phyloP scores from a whole-genome alignment of 208 protist species.

The Herpetomonas tarakana region DNA sequence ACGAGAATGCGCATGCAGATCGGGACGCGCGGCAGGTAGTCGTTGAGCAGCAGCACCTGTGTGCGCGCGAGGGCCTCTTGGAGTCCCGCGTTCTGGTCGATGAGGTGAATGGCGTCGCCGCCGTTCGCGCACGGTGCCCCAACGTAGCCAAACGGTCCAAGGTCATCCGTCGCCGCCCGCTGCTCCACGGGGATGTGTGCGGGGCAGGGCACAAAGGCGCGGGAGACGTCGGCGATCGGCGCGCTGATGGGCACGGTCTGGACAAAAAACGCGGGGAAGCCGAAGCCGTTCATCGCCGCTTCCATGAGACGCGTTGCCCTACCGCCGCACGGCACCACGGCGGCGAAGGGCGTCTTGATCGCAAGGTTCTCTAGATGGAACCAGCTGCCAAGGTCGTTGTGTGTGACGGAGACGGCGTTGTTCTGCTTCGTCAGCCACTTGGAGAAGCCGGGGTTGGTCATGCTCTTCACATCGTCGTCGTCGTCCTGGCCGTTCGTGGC shows the following conservation, averaged over 20 bases:
- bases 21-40: slow-evolving; percentile 25
- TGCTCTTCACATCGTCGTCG: slow-evolving; percentile 10
- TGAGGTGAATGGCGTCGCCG: slow-evolving; percentile 33
- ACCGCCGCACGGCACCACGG: slow-evolving; percentile 51
- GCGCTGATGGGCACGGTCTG: slow-evolving; percentile 51
- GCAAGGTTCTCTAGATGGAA: slow-evolving; percentile 47
- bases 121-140: slow-evolving; percentile 33
- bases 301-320: slow-evolving; percentile 18
- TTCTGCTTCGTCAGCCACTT: slow-evolving; percentile 30
- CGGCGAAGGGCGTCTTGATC: slow-evolving; percentile 52
- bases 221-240: slow-evolving; percentile 41
- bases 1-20: slow-evolving; percentile 46
- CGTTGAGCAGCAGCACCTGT: slow-evolving; percentile 61
- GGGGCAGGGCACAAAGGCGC: slow-evolving; percentile 36
- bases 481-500: not conserved
- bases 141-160: slow-evolving; percentile 34
- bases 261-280: slow-evolving; percentile 41
- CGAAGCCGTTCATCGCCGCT: slow-evolving; percentile 43
- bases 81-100: slow-evolving; percentile 23
- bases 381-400: slow-evolving; percentile 26
- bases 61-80: slow-evolving; percentile 35
- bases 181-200: slow-evolving; percentile 24
- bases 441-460: slow-evolving; percentile 20
- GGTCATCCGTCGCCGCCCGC: slow-evolving; percentile 21
- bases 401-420: not conserved